Evolutionary conservation across 768 basidiomycete species (phyloP), one percentile per base, ranked within the genome.

Genomic region (Chalciporus chontae): DNA sequence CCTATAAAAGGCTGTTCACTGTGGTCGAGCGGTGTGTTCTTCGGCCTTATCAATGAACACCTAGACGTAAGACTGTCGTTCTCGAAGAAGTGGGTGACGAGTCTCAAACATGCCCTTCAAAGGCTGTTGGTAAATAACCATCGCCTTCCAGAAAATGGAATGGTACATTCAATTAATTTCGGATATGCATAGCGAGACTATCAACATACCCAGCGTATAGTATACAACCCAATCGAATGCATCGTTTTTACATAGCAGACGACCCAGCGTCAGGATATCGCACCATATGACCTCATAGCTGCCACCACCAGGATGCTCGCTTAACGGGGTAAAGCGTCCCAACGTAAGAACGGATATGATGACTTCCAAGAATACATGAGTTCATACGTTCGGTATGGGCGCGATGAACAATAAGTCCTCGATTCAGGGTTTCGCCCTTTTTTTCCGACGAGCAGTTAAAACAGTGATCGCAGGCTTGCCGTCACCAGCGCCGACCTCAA

Each of bases 381-480:
- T 42, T 45, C 58, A 43, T 51, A 18, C 24, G 32, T 38, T 31
- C 31, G 24, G 34, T 31, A 43, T 49, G 17, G 38, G 34, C 48
- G 46, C 51, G 13, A 29, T 38, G 2, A 47, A 41, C 45, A 51
- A 48, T 52, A 47, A 56, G 17, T 40, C 40, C 26, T 36, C 13
- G 26, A 46, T 34, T 55, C 55, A 60, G 47, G 54, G 53, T 45
- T 66, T 67, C 7, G 52, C 55, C 48, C 71, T 65, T 67, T 75
- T 79, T 67, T 76, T 77, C 68, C 78, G 81, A 56, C 87, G 76
- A 53, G 73, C 85, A 37, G 79, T 71, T 50, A 90, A 64, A 52
- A 85, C 76, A 11, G 75, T 84, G 54, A 89, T 77, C 45, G 62
- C 56, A 36, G 31, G 11, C 23, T 23, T 39, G 45, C 60, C 49